Evolutionary conservation across 768 basidiomycete genomes (phyloP).

Genomic region (Lyophyllum decastes): DNA sequence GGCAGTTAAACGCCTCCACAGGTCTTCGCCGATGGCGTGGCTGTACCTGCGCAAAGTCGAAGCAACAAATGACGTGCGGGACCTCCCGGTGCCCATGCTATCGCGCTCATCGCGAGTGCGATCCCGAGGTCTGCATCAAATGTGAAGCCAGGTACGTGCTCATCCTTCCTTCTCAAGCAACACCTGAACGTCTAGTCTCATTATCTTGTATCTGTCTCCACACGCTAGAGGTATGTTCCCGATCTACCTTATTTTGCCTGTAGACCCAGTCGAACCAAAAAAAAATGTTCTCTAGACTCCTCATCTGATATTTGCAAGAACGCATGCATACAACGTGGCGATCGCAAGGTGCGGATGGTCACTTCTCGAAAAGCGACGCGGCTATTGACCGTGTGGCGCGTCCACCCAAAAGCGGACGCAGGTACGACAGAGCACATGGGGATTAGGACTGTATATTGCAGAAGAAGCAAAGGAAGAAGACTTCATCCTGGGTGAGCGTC

Average conservation of each 20-base stretch:
- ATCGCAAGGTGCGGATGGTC: slow-evolving; percentile 37
- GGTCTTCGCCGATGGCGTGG: slow-evolving; percentile 59
- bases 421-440: slow-evolving; percentile 46
- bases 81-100: slow-evolving; percentile 54
- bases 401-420: slow-evolving; percentile 34
- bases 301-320: slow-evolving; percentile 44
- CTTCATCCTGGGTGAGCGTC: slow-evolving; percentile 44
- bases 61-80: slow-evolving; percentile 28
- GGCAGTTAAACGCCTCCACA: slow-evolving; percentile 21
- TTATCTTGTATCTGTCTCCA: background rate
- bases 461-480: slow-evolving; percentile 47
- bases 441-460: slow-evolving; percentile 54
- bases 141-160: slow-evolving; percentile 50
- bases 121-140: slow-evolving; percentile 60
- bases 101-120: slow-evolving; percentile 57
- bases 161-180: background rate
- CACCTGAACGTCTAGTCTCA: background rate
- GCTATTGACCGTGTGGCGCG: background rate
- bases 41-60: slow-evolving; percentile 46
- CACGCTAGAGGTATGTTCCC: slow-evolving; percentile 20
- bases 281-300: slow-evolving; percentile 21
- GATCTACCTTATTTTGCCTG: background rate
- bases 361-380: background rate
- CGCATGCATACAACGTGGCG: slow-evolving; percentile 45
- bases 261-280: background rate